Base-by-base conservation (phyloP, 2,329 filamentous ascomycete genomes). In the Rutstroemia sp. region DNA sequence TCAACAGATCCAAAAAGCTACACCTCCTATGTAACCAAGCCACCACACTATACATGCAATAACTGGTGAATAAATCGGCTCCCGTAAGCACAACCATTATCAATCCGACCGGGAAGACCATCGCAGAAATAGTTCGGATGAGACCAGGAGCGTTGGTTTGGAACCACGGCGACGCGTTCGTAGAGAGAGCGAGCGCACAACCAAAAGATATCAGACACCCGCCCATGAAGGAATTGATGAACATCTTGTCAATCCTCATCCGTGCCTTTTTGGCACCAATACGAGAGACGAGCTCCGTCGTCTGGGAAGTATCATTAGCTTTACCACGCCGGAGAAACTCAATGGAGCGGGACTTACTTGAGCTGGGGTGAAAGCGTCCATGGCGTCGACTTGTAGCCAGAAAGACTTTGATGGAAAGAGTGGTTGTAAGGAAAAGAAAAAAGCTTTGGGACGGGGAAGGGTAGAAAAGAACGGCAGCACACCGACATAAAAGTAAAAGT, bases 231-330 rank as follows among this genome's bases (percentile, higher is more conserved):
- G 75, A 69, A 58, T 75, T 78, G 47, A 78, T 62, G 60, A 81
- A 79, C 42, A 80, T 70, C 60, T 80, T 81, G 63, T 79, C 75
- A 4, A 75, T 67, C 9, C 76, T 71, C 75, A 77, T 80, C 55
- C 76, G 73, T 9, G 76, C 77, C 64, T 81, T 82, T 53, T 71
- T 71, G 25, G 71, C 70, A 5, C 78, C 80, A n/a, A 75, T 71
- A 10, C 76, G 73, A 1, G 73, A 75, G 56, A 78, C 71, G 16
- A 79, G 68, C 67, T 81, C 77, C 7, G 75, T 74, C 38, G 78
- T 75, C 68, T 82, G 25, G 10, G 4, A n/a, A 46, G 10, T 25
- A 21, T 6, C 42, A 23, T 46, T 46, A 21, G 12, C 2, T 10
- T 19, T 17, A 23, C 5, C 12, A 4, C 0, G 42, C 21, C 6